Conservation (phyloP, 441 rosid species). For the Theobroma grandiflorum region DNA sequence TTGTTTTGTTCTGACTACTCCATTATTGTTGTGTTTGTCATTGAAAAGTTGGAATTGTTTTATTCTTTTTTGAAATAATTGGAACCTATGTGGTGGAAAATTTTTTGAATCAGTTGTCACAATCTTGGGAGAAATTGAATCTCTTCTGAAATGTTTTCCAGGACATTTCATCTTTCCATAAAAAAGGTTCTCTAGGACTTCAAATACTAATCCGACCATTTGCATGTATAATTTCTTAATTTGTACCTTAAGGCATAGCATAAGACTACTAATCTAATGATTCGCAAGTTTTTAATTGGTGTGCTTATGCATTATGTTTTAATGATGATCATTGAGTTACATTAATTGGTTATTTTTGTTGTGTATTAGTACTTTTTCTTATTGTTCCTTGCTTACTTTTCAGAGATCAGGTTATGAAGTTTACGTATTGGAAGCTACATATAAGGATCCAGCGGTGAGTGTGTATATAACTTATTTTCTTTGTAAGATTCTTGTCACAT, state of each 20-base stretch:
- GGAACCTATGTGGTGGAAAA: no score
- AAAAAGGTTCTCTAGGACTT: background rate
- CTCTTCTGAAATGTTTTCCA: background rate
- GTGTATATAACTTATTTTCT: constrained; percentile 12
- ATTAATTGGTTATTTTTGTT: background rate
- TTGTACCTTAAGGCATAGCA: background rate
- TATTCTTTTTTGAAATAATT: no score
- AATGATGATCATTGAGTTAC: background rate
- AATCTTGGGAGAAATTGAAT: background rate
- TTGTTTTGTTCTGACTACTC: background rate
- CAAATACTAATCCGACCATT: constrained; percentile 5
- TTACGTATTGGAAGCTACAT: constrained; percentile 82
- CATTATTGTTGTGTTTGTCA: background rate
- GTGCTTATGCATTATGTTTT: background rate
- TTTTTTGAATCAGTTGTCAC: background rate
- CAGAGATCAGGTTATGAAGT: constrained; percentile 97
- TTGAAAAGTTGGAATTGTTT: background rate
- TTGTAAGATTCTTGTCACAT: background rate
- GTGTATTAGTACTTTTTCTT: constrained; percentile 26
- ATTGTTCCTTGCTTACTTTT: constrained; percentile 41
- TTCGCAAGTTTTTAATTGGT: constrained; percentile 2
- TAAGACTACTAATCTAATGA: background rate
- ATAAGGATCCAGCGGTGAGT: constrained; percentile 91
- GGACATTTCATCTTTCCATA: background rate
- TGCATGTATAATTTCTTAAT: background rate